These are phyloP conservation scores for Davidsoniella neocaledoniae DNA, from an alignment of 2,329 filamentous ascomycete species.

Conservation along the genomic window DNA sequence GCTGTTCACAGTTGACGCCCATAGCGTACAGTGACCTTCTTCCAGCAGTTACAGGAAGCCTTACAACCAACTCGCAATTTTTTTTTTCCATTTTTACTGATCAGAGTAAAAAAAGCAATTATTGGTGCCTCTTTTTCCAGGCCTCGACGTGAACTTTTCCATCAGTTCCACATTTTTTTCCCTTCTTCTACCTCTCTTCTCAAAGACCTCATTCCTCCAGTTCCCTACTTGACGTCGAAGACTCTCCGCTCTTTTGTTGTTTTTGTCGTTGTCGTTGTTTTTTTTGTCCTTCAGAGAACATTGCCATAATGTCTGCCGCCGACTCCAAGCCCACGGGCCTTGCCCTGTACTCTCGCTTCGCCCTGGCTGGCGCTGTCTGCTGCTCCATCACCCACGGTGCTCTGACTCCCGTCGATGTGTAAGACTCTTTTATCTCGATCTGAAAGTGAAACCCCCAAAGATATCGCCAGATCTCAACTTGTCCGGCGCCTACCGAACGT, in stretches of 20 bases:
- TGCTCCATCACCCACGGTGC: constrained; percentile 95
- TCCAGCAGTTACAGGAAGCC: no score
- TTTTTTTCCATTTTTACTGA: no score
- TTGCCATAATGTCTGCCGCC: constrained; percentile 27
- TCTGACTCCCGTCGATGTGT: constrained; percentile 98
- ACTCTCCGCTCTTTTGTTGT: constrained; percentile 17
- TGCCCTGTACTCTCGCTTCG: constrained; percentile 84
- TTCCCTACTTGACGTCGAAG: constrained; percentile 10
- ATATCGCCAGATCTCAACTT: background rate
- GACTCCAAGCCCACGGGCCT: constrained; percentile 31
- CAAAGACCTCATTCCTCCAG: constrained; percentile 5
- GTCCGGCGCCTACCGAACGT: no score
- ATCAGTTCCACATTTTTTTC: background rate
- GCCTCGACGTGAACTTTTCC: constrained; percentile 4
- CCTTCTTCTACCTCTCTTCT: constrained; percentile 2
- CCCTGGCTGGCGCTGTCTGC: constrained; percentile 93
- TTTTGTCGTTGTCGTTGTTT: constrained; percentile 16
- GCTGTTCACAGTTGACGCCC: no score
- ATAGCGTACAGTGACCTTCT: no score
- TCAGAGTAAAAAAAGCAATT: background rate
- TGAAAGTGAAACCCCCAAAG: background rate
- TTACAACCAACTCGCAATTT: no score
- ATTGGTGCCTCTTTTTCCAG: constrained; percentile 8
- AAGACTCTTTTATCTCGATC: constrained; percentile 27
- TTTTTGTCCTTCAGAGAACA: constrained; percentile 12